Conservation (phyloP, 2,329 filamentous ascomycete genomes). For the Cladophialophora psammophila region DNA sequence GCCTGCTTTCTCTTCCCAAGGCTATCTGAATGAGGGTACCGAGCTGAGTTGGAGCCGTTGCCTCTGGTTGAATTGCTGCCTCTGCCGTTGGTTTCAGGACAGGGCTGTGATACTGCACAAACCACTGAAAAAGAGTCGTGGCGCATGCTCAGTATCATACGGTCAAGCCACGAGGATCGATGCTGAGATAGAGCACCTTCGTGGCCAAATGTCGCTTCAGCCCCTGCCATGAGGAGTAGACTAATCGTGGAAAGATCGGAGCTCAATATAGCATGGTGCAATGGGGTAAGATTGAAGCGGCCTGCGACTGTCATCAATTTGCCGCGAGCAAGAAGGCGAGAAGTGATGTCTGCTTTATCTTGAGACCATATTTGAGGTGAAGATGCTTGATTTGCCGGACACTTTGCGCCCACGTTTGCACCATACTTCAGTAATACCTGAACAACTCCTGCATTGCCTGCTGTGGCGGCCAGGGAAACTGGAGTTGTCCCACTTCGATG, state of each 20-base stretch:
- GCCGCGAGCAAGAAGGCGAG: background rate
- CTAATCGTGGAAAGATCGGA: background rate
- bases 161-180: background rate
- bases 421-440: background rate
- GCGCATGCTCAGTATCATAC: background rate
- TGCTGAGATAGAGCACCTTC: background rate
- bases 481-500: background rate
- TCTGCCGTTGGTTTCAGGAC: no score
- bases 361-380: background rate
- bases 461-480: background rate
- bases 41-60: no score
- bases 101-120: no score
- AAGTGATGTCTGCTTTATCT: background rate
- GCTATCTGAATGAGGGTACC: no score
- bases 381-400: background rate
- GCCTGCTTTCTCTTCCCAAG: background rate
- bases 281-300: background rate
- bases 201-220: background rate
- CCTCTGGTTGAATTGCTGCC: no score
- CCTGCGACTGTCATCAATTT: background rate
- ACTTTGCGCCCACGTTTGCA: background rate
- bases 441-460: background rate
- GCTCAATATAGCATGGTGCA: background rate
- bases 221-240: background rate
- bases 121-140: background rate